Base-by-base conservation (phyloP, 805 yeast species). In the Zygotorulaspora danielsina region DNA sequence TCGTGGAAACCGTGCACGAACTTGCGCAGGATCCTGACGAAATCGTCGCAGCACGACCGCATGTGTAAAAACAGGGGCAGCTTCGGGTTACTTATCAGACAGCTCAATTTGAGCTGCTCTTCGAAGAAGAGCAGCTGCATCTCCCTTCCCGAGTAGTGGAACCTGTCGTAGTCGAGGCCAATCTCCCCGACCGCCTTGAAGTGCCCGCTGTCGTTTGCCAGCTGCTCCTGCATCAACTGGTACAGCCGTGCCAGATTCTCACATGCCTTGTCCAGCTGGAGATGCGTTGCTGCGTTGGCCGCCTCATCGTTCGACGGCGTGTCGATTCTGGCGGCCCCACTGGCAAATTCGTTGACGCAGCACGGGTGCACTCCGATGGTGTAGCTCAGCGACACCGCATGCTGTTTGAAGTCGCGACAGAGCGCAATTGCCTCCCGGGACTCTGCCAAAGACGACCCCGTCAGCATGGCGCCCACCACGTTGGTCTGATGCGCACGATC, bases 341-440 rank as follows among this genome's bases (percentile, higher is more conserved):
- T 30, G 9, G 44, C 64, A 46, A 79, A 73, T 50, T 71, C 89
- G 55, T 59, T 60, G 0, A 88, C 95, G 12, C 82, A 70, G 62
- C 98, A 90, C 0, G 99, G 99, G 65, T 93, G 99, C 2, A 90
- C 94, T 9, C 99, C 98, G 2, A 80, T 89, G 0, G 98, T 93
- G 17, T 84, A 76, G 44, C 66, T 73, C 20, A 80, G 57, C 7
- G 45, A 42, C 7, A 47, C 61, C 4, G 41, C 42, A 27, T 26
- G 11, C 46, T 52, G 7, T 53, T 55, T 3, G 66, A 64, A 61
- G 35, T 59, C 44, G 2, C 55, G 46, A 27, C 84, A 79, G 20
- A 89, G 54, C 11, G 70, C 72, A 12, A 84, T 59, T 6, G 88
- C 83, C n/a, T 69, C 65, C 24, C 59, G 52, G 15, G 89, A 78